Base-by-base conservation (phyloP, 495 filamentous ascomycete species). In the Hyaloscypha variabilis region DNA sequence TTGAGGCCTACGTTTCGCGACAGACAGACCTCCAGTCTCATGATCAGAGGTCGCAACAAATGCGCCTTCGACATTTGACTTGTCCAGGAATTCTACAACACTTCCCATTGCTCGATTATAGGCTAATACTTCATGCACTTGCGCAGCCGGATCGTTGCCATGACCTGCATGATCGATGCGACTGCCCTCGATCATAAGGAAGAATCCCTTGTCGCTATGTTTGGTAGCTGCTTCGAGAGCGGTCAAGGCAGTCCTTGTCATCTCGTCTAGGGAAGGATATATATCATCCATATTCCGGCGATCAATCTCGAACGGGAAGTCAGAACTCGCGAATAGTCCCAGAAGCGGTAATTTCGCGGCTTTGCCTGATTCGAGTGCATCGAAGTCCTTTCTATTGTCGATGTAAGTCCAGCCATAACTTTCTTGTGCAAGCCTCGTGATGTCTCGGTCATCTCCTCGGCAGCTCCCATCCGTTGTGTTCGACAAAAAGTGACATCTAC, bases 91-190 rank as follows among this genome's bases (percentile, higher is more conserved):
- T 39, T 97, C 88, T 14, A 97, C 73, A 0, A 97, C 93, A 8
- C 85, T 84, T 51, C 88, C 79, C 76, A 98, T 94, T 0, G 94
- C 85, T 72, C 85, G 88, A 79, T 98, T 95, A 67, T 97, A 98
- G 42, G 90, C 94, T 6, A 97, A 79, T 1, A 98, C 93, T 72
- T 99, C 95, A 63, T 94, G 87, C 10, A 98, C 95, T 73, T 98
- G 96, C 0, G 96, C 93, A 13, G 90, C 94, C 1, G 95, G 95
- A 73, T 99, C 95, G 70, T 99, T 99, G 60, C 86, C 87, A 71
- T 99, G 95, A 14, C 93, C 96, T 2, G 95, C 94, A 75, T 99
- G 96, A 68, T 99, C 95, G 68, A 99, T 98, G 34, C 96, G 83
- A 69, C 90, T 94, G 6, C 95, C 95, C 75, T 99, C 95, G 64